These are phyloP conservation scores for Carallia pectinifolia DNA, from an alignment of 345 rosid genomes.

Conservation along the genomic window DNA sequence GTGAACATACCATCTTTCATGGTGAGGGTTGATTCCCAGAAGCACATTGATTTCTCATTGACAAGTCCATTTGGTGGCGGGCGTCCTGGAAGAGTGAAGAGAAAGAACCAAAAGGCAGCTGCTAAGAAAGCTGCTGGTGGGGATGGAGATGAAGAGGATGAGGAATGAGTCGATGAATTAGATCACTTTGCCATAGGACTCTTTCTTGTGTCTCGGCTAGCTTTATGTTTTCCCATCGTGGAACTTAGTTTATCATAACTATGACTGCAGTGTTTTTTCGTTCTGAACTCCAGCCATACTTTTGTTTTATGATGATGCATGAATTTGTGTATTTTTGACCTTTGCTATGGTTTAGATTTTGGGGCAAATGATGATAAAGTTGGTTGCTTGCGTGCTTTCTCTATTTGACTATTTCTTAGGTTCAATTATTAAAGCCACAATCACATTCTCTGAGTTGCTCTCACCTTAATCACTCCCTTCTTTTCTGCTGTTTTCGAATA, in stretches of 20 bases:
- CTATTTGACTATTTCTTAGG: background rate
- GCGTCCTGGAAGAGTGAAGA: constrained; percentile 18
- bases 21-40: constrained; percentile 15
- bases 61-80: constrained; percentile 16
- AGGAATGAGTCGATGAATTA: constrained; percentile 3
- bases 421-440: background rate
- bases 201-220: background rate
- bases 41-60: constrained; percentile 12
- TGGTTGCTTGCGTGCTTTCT: background rate
- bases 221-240: background rate
- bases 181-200: background rate
- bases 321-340: constrained; percentile 5
- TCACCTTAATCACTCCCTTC: no score
- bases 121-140: constrained; percentile 62
- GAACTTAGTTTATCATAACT: background rate
- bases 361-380: background rate
- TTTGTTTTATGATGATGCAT: constrained; percentile 10
- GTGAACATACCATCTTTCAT: constrained; percentile 15
- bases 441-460: no score
- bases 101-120: constrained; percentile 55
- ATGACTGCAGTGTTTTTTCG: background rate
- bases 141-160: constrained; percentile 57
- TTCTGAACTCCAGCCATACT: background rate
- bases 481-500: background rate
- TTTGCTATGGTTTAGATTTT: background rate